These are phyloP conservation scores for Canna indica DNA, from an alignment of 176 grass and related monocot species.

Conservation along the genomic window DNA sequence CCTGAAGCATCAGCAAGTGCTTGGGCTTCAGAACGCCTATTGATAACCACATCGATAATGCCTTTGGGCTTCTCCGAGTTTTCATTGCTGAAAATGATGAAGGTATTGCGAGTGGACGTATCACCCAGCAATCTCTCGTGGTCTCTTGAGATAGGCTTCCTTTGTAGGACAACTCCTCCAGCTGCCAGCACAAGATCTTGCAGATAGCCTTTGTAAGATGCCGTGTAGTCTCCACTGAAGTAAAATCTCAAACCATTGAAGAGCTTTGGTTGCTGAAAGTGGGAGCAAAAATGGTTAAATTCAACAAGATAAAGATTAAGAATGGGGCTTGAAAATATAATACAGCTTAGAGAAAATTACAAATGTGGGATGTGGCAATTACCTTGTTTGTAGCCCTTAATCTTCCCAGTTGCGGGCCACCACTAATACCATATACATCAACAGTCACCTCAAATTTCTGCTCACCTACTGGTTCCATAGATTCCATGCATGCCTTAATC, in stretches of 20 bases:
- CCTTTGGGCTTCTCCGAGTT: constrained; percentile 29
- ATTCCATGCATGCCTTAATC: constrained; percentile 67
- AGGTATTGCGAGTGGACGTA: constrained; percentile 9
- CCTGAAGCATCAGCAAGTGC: constrained; percentile 48
- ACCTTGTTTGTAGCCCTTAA: constrained; percentile 45
- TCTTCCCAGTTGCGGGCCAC: constrained; percentile 63
- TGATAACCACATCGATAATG: neutral
- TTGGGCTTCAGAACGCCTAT: constrained; percentile 32
- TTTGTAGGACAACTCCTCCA: constrained; percentile 49
- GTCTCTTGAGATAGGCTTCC: constrained; percentile 69
- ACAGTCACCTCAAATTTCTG: constrained; percentile 46
- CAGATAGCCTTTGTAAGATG: constrained; percentile 60
- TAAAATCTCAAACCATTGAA: constrained; percentile 51
- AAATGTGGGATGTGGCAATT: neutral
- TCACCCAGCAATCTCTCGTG: constrained; percentile 57
- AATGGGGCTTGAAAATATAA: too few species aligned
- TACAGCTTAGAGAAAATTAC: too few species aligned
- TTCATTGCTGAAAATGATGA: constrained; percentile 48
- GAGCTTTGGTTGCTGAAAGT: constrained; percentile 55
- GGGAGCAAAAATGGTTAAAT: neutral
- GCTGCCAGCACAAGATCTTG: constrained; percentile 63
- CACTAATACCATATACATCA: constrained; percentile 58
- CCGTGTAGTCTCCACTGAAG: constrained; percentile 54
- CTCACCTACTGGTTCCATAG: constrained; percentile 43
- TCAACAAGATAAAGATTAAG: neutral